A percentile compares a stretch with the other conserved stretches of the same genome.
Conservation (phyloP, 73 alveolate genomes). For the Blepharisma stoltei region DNA sequence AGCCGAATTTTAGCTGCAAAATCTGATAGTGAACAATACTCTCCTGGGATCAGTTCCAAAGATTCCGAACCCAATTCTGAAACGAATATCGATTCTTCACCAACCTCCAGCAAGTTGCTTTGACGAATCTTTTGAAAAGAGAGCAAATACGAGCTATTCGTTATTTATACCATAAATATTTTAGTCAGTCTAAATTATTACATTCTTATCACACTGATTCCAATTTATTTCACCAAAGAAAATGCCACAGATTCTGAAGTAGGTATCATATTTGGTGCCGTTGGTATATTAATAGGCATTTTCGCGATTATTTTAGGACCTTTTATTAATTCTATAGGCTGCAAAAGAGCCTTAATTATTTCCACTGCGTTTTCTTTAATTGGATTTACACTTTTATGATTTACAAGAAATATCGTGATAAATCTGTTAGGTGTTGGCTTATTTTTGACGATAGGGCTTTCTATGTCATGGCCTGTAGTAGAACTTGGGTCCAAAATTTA, state of each 20-base stretch:
- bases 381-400: not conserved
- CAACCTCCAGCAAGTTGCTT: too few relatives aligned
- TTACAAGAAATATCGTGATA: not conserved
- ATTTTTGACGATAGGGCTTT: not conserved
- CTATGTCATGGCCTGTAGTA: constrained; percentile 15
- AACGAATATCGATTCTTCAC: too few relatives aligned
- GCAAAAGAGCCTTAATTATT: not conserved
- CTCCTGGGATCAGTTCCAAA: too few relatives aligned
- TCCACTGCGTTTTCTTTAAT: not conserved
- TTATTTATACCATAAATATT: not conserved
- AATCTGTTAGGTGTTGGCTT: not conserved
- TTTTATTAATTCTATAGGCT: not conserved
- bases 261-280: not conserved
- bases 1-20: too few relatives aligned
- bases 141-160: too few relatives aligned
- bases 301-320: not conserved
- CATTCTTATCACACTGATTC: not conserved
- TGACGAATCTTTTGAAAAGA: too few relatives aligned
- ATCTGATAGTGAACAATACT: too few relatives aligned
- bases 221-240: not conserved
- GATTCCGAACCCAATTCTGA: too few relatives aligned
- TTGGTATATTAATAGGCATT: constrained; percentile 2
- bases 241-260: not conserved
- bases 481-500: not conserved
- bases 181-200: not conserved